Evolutionary conservation across 768 basidiomycete species (phyloP), one percentile per base, ranked within the genome.

Genomic region (Dacryopinax spathularia): DNA sequence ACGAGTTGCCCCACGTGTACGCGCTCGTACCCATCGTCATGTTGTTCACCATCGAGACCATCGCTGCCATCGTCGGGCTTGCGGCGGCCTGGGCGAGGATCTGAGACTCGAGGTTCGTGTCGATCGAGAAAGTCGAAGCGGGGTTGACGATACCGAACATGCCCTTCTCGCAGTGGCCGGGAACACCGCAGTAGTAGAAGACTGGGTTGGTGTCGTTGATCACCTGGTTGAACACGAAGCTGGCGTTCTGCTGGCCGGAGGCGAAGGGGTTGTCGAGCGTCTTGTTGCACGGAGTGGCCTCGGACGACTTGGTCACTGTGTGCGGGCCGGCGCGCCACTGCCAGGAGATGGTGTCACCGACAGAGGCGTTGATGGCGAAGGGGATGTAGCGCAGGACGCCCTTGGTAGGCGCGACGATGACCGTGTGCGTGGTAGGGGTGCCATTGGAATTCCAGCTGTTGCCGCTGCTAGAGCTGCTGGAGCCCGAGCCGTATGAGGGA

Each of bases 231-330:
- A 88, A 89, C 63, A 80, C 77, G 76, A 85, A 86, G 75, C 72
- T 77, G 73, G 79, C 75, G 76, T 83, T 76, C 63, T 88, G 87
- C 43, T 68, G 70, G 68, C 89, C 89, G 33, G 86, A 84, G 9
- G 81, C 75, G 77, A 90, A 90, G 37, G 61, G 78, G 78, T 20
- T 63, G 60, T 82, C 81, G 22, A 70, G 65, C 22, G 85, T 81
- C 76, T 84, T 83, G 82, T 91, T 91, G 82, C 89, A 91, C 65
- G 84, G 79, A 2, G 75, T 70, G 64, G 88, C 78, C 48, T 77
- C 70, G 0, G 87, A 88, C 18, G 82, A 82, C 77, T 89, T 87
- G 68, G 89, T 91, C 69, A 90, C 89, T 33, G 88, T 90, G 78
- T 89, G 88, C 70, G 81, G 82, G 77, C 86, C 82, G 61, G 86